Percentiles rank a stretch among this genome's conserved stretches.
phyloP scores from a whole-genome alignment of 345 rosid species.

The rapeseed (Brassica napus) region DNA sequence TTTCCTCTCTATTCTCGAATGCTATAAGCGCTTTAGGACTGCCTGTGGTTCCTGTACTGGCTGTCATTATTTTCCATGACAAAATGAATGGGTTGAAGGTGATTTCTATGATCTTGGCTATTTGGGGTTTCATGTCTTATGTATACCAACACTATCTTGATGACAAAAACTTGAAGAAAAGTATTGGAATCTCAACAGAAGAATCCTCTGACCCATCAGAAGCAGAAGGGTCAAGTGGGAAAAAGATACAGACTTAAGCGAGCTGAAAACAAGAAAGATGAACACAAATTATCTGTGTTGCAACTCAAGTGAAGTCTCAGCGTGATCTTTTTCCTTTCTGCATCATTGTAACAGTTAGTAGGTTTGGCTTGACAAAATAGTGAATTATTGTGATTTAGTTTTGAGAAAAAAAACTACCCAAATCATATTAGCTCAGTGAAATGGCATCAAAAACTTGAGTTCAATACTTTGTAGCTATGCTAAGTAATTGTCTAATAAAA shows the following conservation, averaged over 20 bases:
- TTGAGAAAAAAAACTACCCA: neutral
- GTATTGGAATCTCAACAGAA: constrained; percentile 11
- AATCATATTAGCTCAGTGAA: no score
- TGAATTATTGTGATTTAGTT: constrained; percentile 1
- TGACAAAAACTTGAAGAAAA: constrained; percentile 25
- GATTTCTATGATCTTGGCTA: constrained; percentile 61
- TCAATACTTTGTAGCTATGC: no score
- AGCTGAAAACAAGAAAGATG: constrained; percentile 1
- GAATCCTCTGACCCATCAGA: constrained; percentile 12
- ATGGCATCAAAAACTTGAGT: no score
- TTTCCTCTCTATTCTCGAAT: constrained; percentile 64
- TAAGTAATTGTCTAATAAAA: no score
- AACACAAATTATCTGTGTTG: constrained; percentile 3
- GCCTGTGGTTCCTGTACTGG: constrained; percentile 62
- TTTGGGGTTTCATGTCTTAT: constrained; percentile 62
- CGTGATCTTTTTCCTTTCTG: neutral
- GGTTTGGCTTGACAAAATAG: neutral
- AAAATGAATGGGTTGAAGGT: constrained; percentile 69
- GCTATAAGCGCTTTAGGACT: constrained; percentile 54
- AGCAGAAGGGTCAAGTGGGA: constrained; percentile 20
- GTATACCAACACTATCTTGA: constrained; percentile 44
- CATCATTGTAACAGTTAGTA: constrained; percentile 29
- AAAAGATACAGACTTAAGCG: constrained; percentile 5
- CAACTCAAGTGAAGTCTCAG: neutral
- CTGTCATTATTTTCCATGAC: constrained; percentile 64